Conservation (phyloP, 495 filamentous ascomycete species). For the Neurospora hispaniola region DNA sequence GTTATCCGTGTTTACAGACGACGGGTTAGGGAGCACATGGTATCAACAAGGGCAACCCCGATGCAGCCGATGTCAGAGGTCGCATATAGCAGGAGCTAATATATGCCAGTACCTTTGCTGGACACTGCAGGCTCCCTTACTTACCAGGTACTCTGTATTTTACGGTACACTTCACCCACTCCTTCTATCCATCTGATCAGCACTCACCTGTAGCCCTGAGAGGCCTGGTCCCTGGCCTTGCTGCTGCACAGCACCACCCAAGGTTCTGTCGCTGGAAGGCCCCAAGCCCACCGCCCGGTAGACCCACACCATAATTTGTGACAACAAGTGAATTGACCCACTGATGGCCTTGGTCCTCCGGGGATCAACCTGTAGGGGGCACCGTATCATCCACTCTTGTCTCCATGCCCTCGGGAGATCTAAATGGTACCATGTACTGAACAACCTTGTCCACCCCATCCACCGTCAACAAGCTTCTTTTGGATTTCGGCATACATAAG, state of each 20-base stretch:
- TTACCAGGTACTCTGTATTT: constrained; percentile 10
- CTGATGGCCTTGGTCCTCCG: constrained; percentile 29
- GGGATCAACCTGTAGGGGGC: constrained; percentile 36
- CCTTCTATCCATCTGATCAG: constrained; percentile 34
- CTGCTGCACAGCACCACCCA: constrained; percentile 11
- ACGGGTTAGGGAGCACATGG: constrained; percentile 14
- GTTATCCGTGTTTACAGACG: constrained; percentile 16
- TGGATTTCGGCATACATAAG: constrained; percentile 31
- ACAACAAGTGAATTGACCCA: constrained; percentile 17
- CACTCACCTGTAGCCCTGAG: constrained; percentile 22
- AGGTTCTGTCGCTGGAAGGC: constrained; percentile 3
- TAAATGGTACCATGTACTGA: constrained; percentile 35
- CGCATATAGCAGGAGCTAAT: constrained; percentile 38
- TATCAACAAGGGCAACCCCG: constrained; percentile 26
- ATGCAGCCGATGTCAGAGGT: constrained; percentile 32
- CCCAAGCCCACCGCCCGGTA: constrained; percentile 16
- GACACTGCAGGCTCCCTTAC: not conserved
- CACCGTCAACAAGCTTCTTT: constrained; percentile 28
- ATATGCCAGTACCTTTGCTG: constrained; percentile 20
- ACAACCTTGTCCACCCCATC: constrained; percentile 20
- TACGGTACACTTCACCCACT: constrained; percentile 19
- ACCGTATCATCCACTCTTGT: constrained; percentile 33
- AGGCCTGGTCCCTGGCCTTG: constrained; percentile 33
- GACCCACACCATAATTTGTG: constrained; percentile 41
- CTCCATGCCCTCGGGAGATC: constrained; percentile 36